Percentiles rank a stretch among this genome's conserved stretches.
Conservation (phyloP, 2,329 filamentous ascomycete species). For the Trichoderma sp. region DNA sequence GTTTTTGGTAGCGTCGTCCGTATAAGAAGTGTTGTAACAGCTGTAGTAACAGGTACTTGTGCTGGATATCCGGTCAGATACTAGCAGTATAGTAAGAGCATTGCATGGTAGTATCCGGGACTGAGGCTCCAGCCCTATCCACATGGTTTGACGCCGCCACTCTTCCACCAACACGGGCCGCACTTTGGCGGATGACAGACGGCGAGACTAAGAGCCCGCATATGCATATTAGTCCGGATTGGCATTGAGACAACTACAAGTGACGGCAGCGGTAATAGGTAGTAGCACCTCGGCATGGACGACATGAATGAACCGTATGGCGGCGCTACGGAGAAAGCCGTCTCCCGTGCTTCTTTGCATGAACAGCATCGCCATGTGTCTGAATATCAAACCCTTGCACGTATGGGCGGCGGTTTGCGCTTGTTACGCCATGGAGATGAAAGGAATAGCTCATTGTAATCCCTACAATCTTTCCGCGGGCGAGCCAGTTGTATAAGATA, state of each 20-base stretch:
- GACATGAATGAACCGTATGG: not conserved
- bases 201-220: not conserved
- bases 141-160: not conserved
- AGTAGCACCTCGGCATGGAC: not conserved
- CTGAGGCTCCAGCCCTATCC: constrained; percentile 3
- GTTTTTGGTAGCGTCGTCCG: not conserved
- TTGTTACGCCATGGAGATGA: not conserved
- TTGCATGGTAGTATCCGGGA: not conserved
- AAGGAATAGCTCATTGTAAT: not conserved
- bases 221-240: not conserved
- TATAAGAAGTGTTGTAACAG: not conserved
- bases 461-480: not conserved
- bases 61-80: not conserved
- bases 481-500: not conserved
- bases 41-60: not conserved
- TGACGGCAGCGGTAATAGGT: not conserved
- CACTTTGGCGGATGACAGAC: constrained; percentile 1
- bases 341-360: not conserved
- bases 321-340: not conserved
- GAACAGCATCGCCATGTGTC: not conserved
- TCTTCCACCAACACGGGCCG: constrained; percentile 9
- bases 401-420: constrained; percentile 12
- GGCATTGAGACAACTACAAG: not conserved
- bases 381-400: not conserved
- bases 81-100: too few species aligned